A percentile compares a stretch with the other conserved stretches of the same genome.
Evolutionary conservation across 1,139 yeast genomes (phyloP).

Genomic region (Saccharomyces hybrid): DNA sequence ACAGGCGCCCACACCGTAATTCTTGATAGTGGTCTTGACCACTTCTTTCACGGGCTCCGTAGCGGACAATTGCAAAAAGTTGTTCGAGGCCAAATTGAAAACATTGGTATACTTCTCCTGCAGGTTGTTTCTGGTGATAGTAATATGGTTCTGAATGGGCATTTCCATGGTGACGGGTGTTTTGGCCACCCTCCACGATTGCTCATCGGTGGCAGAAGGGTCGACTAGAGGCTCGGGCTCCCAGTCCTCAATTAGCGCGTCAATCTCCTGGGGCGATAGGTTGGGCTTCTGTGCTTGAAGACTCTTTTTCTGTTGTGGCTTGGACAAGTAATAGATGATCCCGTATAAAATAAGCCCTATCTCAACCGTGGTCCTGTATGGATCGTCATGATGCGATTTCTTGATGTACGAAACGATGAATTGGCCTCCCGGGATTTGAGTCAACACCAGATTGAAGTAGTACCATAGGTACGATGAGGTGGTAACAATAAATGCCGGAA

Average conservation of each 20-base stretch:
- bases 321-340: slow-evolving; percentile 62
- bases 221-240: slow-evolving; percentile 74
- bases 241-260: slow-evolving; percentile 86
- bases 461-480: slow-evolving; percentile 24
- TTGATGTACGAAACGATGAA: slow-evolving; percentile 67
- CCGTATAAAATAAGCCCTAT: slow-evolving; percentile 75
- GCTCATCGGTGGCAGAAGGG: slow-evolving; percentile 41
- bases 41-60: slow-evolving; percentile 42
- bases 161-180: slow-evolving; percentile 58
- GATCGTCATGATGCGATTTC: slow-evolving; percentile 92
- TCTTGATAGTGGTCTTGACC: slow-evolving; percentile 52
- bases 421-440: slow-evolving; percentile 68
- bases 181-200: slow-evolving; percentile 47
- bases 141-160: slow-evolving; percentile 44
- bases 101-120: slow-evolving; percentile 34
- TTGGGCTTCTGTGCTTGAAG: slow-evolving; percentile 64
- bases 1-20: slow-evolving; percentile 94
- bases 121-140: slow-evolving; percentile 28
- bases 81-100: slow-evolving; percentile 55
- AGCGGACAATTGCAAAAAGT: slow-evolving; percentile 52
- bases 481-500: slow-evolving; percentile 20
- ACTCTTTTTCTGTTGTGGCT: slow-evolving; percentile 70
- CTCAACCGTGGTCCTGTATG: slow-evolving; percentile 81
- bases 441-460: slow-evolving; percentile 11
- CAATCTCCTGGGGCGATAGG: slow-evolving; percentile 61